phyloP scores from a whole-genome alignment of 2,329 filamentous ascomycete genomes.

The Colletotrichum lentis region DNA sequence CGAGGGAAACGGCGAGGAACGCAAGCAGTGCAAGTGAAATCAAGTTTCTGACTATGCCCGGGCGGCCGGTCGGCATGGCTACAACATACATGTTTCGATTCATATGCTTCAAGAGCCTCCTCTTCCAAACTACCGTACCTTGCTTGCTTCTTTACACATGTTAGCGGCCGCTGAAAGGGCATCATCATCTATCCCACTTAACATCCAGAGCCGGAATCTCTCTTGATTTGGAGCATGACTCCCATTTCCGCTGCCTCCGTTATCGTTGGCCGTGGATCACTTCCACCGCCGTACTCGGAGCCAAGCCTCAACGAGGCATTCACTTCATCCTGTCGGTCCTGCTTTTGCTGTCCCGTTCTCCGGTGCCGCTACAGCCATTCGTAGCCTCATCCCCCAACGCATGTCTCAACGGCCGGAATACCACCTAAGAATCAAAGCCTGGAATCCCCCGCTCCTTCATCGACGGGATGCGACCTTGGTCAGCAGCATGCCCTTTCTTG shows the following conservation, averaged over 20 bases:
- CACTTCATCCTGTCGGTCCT: constrained; percentile 18
- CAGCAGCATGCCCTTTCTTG: constrained; percentile 3
- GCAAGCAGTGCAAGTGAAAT: neutral
- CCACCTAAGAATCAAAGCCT: neutral
- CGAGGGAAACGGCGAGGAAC: neutral
- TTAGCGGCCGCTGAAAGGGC: too few species aligned
- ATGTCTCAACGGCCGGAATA: constrained; percentile 7
- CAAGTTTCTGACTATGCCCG: neutral
- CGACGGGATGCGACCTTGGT: constrained; percentile 24
- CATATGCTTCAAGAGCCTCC: too few species aligned
- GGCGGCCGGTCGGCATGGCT: too few species aligned
- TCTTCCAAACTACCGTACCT: too few species aligned
- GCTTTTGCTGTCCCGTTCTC: neutral
- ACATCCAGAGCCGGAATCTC: constrained; percentile 9
- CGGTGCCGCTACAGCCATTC: neutral
- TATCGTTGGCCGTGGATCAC: neutral
- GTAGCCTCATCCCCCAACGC: neutral
- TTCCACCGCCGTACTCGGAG: neutral
- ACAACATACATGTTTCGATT: too few species aligned
- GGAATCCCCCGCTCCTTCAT: neutral
- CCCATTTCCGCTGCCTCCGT: neutral
- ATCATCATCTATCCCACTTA: neutral
- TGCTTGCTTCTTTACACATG: too few species aligned
- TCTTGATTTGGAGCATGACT: neutral
- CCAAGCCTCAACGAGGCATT: constrained; percentile 12